These are phyloP conservation scores for Lophium mytilinum DNA, from an alignment of 495 filamentous ascomycete genomes.

Conservation along the genomic window DNA sequence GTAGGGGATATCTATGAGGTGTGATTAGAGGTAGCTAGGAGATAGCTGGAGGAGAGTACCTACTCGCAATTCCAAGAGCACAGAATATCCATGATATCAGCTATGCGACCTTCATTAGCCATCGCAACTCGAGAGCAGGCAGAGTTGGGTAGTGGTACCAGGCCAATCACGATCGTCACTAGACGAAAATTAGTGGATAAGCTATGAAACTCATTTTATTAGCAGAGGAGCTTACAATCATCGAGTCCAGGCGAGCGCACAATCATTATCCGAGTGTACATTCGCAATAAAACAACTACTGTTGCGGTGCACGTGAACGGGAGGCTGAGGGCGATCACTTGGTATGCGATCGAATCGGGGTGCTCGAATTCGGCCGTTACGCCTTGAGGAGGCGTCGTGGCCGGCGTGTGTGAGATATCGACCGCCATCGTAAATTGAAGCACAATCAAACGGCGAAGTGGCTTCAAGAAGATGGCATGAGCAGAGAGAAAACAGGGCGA, in stretches of 20 bases:
- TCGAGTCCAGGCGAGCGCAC: background rate
- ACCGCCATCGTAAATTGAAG: background rate
- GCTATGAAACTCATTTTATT: background rate
- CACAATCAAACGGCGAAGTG: no score
- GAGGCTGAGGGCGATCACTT: conserved; percentile 1
- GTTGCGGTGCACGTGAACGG: background rate
- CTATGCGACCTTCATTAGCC: background rate
- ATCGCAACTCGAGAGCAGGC: background rate
- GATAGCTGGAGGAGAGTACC: background rate
- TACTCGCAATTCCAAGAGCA: background rate
- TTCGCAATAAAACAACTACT: background rate
- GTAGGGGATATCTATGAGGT: background rate
- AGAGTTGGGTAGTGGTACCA: background rate
- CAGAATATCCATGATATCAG: background rate
- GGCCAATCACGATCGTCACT: background rate
- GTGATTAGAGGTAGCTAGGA: background rate
- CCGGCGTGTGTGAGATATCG: background rate
- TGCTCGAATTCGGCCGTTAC: background rate
- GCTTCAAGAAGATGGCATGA: background rate
- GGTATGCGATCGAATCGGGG: background rate
- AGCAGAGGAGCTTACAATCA: background rate
- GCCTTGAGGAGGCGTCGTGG: background rate
- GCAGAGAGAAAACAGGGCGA: background rate
- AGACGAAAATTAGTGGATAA: background rate
- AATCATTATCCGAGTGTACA: background rate